Evolutionary conservation across 345 rosid genomes (phyloP), one percentile per base, ranked within the genome.

Genomic region (Citrus mangshanensis): DNA sequence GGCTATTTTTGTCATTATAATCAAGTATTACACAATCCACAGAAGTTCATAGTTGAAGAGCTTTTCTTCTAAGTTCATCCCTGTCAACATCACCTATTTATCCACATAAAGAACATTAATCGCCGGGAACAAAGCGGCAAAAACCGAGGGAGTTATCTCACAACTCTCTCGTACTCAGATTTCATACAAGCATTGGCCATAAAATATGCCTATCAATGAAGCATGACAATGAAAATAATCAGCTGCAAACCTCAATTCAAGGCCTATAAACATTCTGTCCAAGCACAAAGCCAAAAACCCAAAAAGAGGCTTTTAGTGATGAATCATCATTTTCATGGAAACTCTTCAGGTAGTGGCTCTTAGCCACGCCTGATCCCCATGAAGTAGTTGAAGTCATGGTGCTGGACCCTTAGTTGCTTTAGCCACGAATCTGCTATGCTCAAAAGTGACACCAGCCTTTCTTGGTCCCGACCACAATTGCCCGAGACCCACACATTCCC

Each of bases 401-500:
- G 99, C 83, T 93, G 98, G 79, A 94, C 98, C 88, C 88, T 82
- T 14, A 97, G 90, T 75, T 97, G 99, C 89, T 94, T 97, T 7
- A 97, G 90, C 99, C 99, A 97, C 24, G 99, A 97, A 86, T 97
- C 97, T 3, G 99, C 98, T 79, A 97, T 98, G 40, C 99, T 89
- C 77, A 89, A 78, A 24, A 97, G 95, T 16, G 99, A 97, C 49
- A 74, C 73, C 42, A 97, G 85, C 86, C 93, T 88, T 7, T 93
- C 98, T 61, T 90, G 97, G 92, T 91, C 98, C 88, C 83, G 81
- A 4, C 98, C 97, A 56, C 77, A 77, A 56, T 94, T 90, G 69
- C 92, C 97, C 2, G 93, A 85, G 49, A 90, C 87, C 99, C 99
- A 97, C 78, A 97, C 91, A 51, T 88, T 87, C 54, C 99, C 98